Percentiles rank a stretch among this genome's conserved stretches.
phyloP scores from a whole-genome alignment of 2,329 filamentous ascomycete species.

The Dactylellina haptotyla region DNA sequence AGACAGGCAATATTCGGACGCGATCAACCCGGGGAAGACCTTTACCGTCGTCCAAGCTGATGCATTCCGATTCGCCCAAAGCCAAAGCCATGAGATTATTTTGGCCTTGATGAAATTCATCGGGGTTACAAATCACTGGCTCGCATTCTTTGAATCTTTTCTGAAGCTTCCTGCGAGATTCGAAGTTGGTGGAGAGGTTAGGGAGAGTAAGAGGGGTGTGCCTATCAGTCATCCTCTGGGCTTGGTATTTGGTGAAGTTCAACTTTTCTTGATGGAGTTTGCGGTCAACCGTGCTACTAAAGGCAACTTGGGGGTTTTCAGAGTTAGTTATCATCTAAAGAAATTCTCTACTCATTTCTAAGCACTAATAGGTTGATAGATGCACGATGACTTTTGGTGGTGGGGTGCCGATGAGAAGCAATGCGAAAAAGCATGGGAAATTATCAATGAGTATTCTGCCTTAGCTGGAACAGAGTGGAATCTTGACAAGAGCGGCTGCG shows the following conservation, averaged over 20 bases:
- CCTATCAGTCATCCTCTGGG: conserved; percentile 71
- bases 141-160: conserved; percentile 70
- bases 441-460: conserved; percentile 67
- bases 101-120: conserved; percentile 70
- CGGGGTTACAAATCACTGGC: conserved; percentile 68
- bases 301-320: conserved; percentile 61
- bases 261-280: conserved; percentile 74
- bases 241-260: conserved; percentile 69
- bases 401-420: conserved; percentile 68
- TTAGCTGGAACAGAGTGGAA: conserved; percentile 71
- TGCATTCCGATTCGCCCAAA: conserved; percentile 70
- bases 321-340: conserved; percentile 4
- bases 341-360: conserved; percentile 65
- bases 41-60: conserved; percentile 69
- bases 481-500: conserved; percentile 68
- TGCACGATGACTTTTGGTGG: conserved; percentile 75
- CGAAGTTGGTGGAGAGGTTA: conserved; percentile 62
- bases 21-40: conserved; percentile 29
- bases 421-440: conserved; percentile 69
- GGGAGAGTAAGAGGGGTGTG: conserved; percentile 68
- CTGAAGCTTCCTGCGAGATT: conserved; percentile 71
- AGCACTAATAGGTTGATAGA: conserved; percentile 7
- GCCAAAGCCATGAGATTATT: conserved; percentile 70
- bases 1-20: conserved; percentile 40
- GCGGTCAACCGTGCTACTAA: conserved; percentile 70